phyloP scores from a whole-genome alignment of 225 moss, liverwort and hornwort species.

The Asterella californica region DNA sequence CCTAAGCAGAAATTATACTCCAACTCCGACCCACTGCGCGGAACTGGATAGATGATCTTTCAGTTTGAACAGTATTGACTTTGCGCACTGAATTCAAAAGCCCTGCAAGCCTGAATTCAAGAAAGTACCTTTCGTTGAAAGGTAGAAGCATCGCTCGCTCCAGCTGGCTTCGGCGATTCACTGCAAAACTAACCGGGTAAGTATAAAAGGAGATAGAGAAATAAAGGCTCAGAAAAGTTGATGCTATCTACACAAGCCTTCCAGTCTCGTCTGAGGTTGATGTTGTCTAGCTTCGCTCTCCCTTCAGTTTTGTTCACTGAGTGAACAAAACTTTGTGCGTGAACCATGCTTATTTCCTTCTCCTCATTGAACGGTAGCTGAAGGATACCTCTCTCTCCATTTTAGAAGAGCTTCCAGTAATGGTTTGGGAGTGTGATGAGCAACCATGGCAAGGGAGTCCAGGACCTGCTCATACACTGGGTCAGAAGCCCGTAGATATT shows the following conservation, averaged over 20 bases:
- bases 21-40: neutral
- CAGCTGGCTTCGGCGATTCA: slow-evolving; percentile 71
- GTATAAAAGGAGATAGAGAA: neutral
- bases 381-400: slow-evolving; percentile 85
- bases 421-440: slow-evolving; percentile 93
- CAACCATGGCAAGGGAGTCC: slow-evolving; percentile 98
- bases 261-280: neutral
- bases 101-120: neutral
- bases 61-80: neutral
- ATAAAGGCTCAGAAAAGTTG: neutral
- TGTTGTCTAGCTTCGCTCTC: neutral
- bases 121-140: slow-evolving; percentile 82
- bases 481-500: slow-evolving; percentile 95
- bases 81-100: neutral
- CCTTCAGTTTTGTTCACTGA: neutral
- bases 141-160: slow-evolving; percentile 71
- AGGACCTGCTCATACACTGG: slow-evolving; percentile 98
- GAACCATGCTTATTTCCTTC: neutral
- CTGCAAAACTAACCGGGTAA: slow-evolving; percentile 37
- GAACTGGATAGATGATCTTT: too few relatives aligned
- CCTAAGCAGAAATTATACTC: neutral
- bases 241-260: neutral
- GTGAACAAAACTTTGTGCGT: too few relatives aligned
- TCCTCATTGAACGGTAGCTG: neutral
- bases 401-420: slow-evolving; percentile 91